Evolutionary conservation across 257 asterid genomes (phyloP).

Genomic region (Penstemon barbatus): DNA sequence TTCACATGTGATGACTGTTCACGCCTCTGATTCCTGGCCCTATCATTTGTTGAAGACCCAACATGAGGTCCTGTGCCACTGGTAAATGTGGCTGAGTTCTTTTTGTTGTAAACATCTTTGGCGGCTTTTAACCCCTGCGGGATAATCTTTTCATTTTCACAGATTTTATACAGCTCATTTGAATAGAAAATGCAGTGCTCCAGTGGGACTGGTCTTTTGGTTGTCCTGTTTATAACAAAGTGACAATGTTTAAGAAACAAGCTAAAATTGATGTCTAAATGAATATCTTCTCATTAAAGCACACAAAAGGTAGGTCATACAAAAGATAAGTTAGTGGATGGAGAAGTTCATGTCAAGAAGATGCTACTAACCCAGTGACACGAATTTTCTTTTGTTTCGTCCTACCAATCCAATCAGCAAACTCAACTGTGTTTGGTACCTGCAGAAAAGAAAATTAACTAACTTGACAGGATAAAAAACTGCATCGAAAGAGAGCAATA

Average conservation of each 20-base stretch:
- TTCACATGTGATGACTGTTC: constrained; percentile 42
- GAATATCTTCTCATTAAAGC: neutral
- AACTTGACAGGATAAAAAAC: constrained; percentile 20
- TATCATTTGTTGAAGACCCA: constrained; percentile 54
- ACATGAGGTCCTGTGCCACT: constrained; percentile 50
- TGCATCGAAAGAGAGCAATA: constrained; percentile 8
- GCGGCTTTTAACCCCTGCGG: constrained; percentile 88
- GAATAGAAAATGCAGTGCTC: constrained; percentile 92
- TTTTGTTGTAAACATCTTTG: constrained; percentile 68
- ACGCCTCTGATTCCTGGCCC: constrained; percentile 39
- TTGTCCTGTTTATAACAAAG: constrained; percentile 60
- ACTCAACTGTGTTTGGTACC: constrained; percentile 96
- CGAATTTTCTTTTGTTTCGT: constrained; percentile 91
- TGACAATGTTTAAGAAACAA: constrained; percentile 20
- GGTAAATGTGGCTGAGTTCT: constrained; percentile 42
- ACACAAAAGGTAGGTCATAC: constrained; percentile 18
- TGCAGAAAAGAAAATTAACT: constrained; percentile 31
- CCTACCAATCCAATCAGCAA: constrained; percentile 99
- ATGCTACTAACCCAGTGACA: constrained; percentile 79
- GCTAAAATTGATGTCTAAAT: neutral
- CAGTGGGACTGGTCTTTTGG: constrained; percentile 96
- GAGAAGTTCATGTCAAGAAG: constrained; percentile 27
- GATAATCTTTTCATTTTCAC: constrained; percentile 82
- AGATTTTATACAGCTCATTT: constrained; percentile 88
- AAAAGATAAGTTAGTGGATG: constrained; percentile 16